Evolutionary conservation across 345 rosid species (phyloP), one percentile per base, ranked within the genome.

Genomic region (Salix purpurea): DNA sequence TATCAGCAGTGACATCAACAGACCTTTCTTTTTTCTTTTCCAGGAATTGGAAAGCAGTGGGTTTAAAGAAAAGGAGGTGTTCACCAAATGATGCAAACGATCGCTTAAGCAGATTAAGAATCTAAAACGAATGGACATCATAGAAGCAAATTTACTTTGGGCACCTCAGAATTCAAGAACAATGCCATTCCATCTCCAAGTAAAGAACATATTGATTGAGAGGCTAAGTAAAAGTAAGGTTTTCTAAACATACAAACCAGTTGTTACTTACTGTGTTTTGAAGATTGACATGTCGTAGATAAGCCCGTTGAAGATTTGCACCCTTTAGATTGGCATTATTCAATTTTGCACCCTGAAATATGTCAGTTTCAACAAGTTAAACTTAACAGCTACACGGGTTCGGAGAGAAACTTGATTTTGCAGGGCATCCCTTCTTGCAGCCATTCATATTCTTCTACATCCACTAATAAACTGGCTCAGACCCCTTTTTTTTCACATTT

Each of bases 261-360:
- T 24, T 48, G n/a, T 65, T 74, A 84, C 99, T 84, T 83, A 91
- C 99, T 7, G 99, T 85, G 67, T 91, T 93, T 74, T 88, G 88
- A 62, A 95, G 96, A 82, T 91, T 91, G 78, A 95, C 97, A 73
- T 89, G 91, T 64, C 94, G 90, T 72, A 95, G 77, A 83, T 91
- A 95, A 69, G 97, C 96, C 78, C 99, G 85, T 77, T 91, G 97
- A 74, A 93, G 97, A 85, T 95, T 95, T 74, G 97, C 99, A 54
- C 92, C 93, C 81, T 84, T 93, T 72, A 95, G 73, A 78, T 93
- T 95, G 71, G 99, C 97, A 85, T 90, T 89, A 60, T 67, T 89
- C 84, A 95, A 81, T 84, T 89, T 93, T 76, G 93, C 99, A 84
- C 97, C 97, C 99, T 95, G 89, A 75, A 75, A 76, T 19, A 67